These are phyloP conservation scores for Chionographis japonica DNA, from an alignment of 106 monocot species.

Conservation along the genomic window DNA sequence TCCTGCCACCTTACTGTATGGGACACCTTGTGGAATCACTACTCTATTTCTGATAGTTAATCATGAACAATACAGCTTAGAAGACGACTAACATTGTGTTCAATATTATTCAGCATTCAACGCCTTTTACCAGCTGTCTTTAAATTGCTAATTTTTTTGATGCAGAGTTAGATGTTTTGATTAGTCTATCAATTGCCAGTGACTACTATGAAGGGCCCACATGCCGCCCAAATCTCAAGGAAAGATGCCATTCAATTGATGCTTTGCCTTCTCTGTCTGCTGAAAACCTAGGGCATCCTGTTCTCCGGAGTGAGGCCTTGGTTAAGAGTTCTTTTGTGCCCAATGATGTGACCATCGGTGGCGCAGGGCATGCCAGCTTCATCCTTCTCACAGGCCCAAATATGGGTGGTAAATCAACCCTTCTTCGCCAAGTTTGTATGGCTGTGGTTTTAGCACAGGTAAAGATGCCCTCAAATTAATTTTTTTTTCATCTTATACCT, in stretches of 20 bases:
- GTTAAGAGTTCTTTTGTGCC: constrained; percentile 85
- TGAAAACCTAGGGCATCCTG: constrained; percentile 72
- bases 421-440: constrained; percentile 89
- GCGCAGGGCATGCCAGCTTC: constrained; percentile 45
- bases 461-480: background rate
- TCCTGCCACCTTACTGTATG: no score
- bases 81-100: no score
- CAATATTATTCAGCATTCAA: no score
- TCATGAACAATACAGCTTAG: no score
- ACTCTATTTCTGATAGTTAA: no score
- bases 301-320: constrained; percentile 60
- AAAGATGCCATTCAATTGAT: constrained; percentile 20
- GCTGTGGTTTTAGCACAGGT: constrained; percentile 91
- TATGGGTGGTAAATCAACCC: constrained; percentile 99
- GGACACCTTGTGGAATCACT: no score
- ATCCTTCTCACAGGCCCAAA: constrained; percentile 95
- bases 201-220: constrained; percentile 77
- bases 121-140: background rate
- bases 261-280: constrained; percentile 49
- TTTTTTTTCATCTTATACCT: background rate
- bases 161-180: constrained; percentile 89
- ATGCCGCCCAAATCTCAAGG: constrained; percentile 66
- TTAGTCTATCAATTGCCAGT: constrained; percentile 74
- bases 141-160: constrained; percentile 3
- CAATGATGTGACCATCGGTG: constrained; percentile 82